Base-by-base conservation (phyloP, 2,329 filamentous ascomycete species). In the Phialocephala sp. region DNA sequence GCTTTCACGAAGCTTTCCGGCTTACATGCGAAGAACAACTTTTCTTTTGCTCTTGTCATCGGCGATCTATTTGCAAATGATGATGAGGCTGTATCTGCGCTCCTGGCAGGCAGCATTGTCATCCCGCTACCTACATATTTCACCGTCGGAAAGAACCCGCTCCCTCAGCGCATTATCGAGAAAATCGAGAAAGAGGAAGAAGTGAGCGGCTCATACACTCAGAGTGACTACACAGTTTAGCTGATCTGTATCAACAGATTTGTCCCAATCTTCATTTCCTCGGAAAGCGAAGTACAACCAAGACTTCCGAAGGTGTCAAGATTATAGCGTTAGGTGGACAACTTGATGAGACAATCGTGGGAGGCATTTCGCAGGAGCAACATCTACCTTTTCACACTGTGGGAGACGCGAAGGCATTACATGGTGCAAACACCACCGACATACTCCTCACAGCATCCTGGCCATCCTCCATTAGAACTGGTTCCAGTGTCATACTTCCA, bases 181-280 rank as follows among this genome's bases (percentile, higher is more conserved):
- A 93, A 89, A 76, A 84, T 98, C 60, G 85, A 92, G 74, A 85
- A 85, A 39, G 87, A 91, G 68, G 89, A 89, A 74, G 87, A 81
- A 71, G 79, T 81, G 24, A 54, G 79, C 67, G 82, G 84, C 68
- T 68, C n/a, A 15, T 52, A 18, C 39, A 8, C 24, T 32, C 1
- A 35, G 8, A 41, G 57, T 8, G n/a, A 24, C 58, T 27, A 58
- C 12, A 68, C 43, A 39, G 24, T 59, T 32, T 37, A 64, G 22
- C 60, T 72, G 59, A 73, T 60, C 24, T 37, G 24, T 5, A 18
- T n/a, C 11, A 37, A n/a, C 24, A 89, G 72, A 84, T 99, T 20
- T 97, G 93, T 76, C 85, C 90, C n/a, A 98, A 99, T 76, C 85
- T 99, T 12, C 92, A 92, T 78, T 97, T 91, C 74, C 86, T 99